These are phyloP conservation scores for Candida anutae DNA, from an alignment of 1,139 yeast species.

Conservation along the genomic window DNA sequence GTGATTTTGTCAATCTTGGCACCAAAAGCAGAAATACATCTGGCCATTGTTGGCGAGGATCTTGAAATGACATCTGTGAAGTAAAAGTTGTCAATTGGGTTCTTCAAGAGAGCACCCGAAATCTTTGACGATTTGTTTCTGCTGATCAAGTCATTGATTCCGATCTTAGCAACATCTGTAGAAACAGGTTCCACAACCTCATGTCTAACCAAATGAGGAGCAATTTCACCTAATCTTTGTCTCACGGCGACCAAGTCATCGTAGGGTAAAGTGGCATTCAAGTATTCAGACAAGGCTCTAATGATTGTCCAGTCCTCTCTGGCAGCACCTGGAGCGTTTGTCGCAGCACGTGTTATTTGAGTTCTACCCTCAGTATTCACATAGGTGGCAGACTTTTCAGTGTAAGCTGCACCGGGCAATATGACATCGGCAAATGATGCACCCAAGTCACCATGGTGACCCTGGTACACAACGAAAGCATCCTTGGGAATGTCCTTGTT, in stretches of 20 bases:
- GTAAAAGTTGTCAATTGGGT: conserved; percentile 77
- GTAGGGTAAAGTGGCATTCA: conserved; percentile 66
- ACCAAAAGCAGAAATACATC: conserved; percentile 63
- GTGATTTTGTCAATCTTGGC: conserved; percentile 52
- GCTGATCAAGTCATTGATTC: conserved; percentile 41
- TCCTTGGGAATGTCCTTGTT: conserved; percentile 70
- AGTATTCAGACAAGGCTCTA: conserved; percentile 76
- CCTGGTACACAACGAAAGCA: conserved; percentile 85
- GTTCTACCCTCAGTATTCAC: conserved; percentile 90
- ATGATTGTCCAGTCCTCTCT: conserved; percentile 91
- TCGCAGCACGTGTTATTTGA: conserved; percentile 80
- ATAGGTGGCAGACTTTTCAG: conserved; percentile 83
- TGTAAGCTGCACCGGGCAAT: conserved; percentile 83
- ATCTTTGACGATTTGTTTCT: conserved; percentile 33
- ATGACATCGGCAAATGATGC: conserved; percentile 86
- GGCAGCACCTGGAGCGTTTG: conserved; percentile 86
- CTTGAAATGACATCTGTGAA: conserved; percentile 84
- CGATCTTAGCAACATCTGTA: conserved; percentile 48
- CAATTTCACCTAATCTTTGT: conserved; percentile 64
- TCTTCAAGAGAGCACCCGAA: conserved; percentile 47
- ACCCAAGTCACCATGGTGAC: conserved; percentile 89
- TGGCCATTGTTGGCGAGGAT: conserved; percentile 87
- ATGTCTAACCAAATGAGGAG: conserved; percentile 75
- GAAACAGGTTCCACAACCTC: conserved; percentile 70
- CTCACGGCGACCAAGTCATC: conserved; percentile 69